Conservation (phyloP, 1,284 basidiomycete genomes). For the Fomitopsis pinicola region DNA sequence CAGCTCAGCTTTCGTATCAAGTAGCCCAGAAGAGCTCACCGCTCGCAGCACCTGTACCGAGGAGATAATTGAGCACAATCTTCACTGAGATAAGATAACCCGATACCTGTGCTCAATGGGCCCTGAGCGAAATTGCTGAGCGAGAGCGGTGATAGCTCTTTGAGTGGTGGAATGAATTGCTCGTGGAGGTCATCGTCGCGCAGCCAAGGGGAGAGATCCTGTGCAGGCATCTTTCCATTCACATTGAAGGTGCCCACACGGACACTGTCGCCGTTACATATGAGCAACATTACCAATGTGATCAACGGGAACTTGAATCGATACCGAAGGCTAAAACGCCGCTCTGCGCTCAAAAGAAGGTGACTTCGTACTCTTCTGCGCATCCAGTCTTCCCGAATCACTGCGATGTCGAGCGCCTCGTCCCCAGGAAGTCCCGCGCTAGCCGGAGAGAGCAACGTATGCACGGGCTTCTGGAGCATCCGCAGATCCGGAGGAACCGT, state of each 20-base stretch:
- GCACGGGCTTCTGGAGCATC: slow-evolving; percentile 37
- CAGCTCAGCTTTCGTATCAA: background rate
- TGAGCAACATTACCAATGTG: background rate
- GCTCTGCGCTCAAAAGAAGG: slow-evolving; percentile 7
- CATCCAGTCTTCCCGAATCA: slow-evolving; percentile 64
- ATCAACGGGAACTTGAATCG: background rate
- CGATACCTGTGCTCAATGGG: slow-evolving; percentile 5
- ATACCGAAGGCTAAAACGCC: slow-evolving; percentile 20
- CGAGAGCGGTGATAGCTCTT: slow-evolving; percentile 34
- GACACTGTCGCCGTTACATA: slow-evolving; percentile 35
- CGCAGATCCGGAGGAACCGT: slow-evolving; percentile 51
- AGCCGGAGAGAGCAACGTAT: slow-evolving; percentile 50
- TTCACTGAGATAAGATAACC: background rate
- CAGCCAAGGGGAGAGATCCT: slow-evolving; percentile 57
- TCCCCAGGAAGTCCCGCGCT: slow-evolving; percentile 59
- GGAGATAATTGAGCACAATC: background rate
- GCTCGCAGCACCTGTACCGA: background rate
- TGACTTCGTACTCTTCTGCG: slow-evolving; percentile 13
- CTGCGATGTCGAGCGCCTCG: slow-evolving; percentile 50
- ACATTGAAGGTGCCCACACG: slow-evolving; percentile 78
- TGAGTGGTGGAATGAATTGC: slow-evolving; percentile 31
- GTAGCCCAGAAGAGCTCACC: background rate
- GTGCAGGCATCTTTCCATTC: slow-evolving; percentile 67
- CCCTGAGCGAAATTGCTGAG: slow-evolving; percentile 13
- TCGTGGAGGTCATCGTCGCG: slow-evolving; percentile 15